Conservation (phyloP, 805 yeast genomes). For the Starmerella lactis-condensi region DNA sequence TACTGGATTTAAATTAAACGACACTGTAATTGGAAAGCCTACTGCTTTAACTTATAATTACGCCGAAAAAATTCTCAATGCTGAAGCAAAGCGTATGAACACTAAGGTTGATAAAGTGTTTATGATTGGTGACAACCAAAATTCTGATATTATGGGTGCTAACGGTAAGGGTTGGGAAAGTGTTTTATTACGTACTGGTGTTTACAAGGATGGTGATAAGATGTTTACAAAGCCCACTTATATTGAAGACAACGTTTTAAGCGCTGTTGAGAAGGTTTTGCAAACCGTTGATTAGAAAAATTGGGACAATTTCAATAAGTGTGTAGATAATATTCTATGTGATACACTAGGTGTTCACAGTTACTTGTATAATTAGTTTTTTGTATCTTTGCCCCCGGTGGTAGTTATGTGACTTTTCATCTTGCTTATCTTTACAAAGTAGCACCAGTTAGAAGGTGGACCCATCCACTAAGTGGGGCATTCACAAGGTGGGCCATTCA, state of each 20-base stretch:
- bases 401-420: too few species aligned
- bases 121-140: constrained; percentile 97
- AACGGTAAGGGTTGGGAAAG: constrained; percentile 76
- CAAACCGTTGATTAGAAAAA: constrained; percentile 1
- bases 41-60: constrained; percentile 71
- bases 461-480: too few species aligned
- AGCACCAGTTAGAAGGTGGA: too few species aligned
- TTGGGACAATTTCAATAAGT: too few species aligned
- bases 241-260: constrained; percentile 33
- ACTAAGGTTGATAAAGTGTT: constrained; percentile 35
- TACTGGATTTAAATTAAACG: constrained; percentile 63
- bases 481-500: too few species aligned
- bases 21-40: constrained; percentile 77
- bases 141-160: constrained; percentile 81
- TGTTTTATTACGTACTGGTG: constrained; percentile 73
- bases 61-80: constrained; percentile 56
- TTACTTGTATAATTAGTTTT: too few species aligned
- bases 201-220: constrained; percentile 39
- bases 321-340: too few species aligned
- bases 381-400: too few species aligned
- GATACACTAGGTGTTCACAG: too few species aligned
- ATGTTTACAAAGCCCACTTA: constrained; percentile 30
- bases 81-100: constrained; percentile 30
- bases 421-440: too few species aligned
- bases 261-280: constrained; percentile 28